Base-by-base conservation (phyloP, 352 stramenopile species). In the Phytophthora pini region DNA sequence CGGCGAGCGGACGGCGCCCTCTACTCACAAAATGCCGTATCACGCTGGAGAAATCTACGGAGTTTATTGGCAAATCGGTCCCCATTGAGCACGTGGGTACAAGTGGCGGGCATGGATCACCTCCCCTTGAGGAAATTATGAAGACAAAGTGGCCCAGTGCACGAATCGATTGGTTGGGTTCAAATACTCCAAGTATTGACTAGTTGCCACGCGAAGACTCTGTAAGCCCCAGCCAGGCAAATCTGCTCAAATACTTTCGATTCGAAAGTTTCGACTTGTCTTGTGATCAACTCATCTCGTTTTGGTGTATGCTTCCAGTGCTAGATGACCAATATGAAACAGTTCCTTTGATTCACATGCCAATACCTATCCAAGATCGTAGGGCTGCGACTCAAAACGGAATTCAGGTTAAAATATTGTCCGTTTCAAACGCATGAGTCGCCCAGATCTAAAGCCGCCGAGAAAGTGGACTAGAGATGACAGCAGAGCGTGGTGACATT, bases 111-210 rank as follows among this genome's bases (percentile, higher is more conserved):
- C 73, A 90, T 55, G 74, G 65, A 1, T 82, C 72, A 5, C 64
- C 72, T 47, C 73, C 84, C 1, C 59, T 95, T 4, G 87, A 95
- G 67, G 85, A 93, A 62, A 86, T 93, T 45, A 63, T 95, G 45
- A 84, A 83, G 50, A 95, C 87, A 32, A 91, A 90, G 56, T 95
- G 87, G 87, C 67, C 62, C 0, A 67, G 51, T 15, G 82, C 82
- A 26, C 54, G 43, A 26, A 75, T 92, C n/a, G 47, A 82, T 22
- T 93, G 85, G 85, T 27, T 72, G 5, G 73, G 71, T 13, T 56
- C 71, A 39, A 29, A 56, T 12, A 63, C 78, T 12, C 84, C 84
- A 6, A 82, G 58, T 38, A 71, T 90, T 26, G 78, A 90, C 58
- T 92, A 79, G 31, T 4, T 13, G 1, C 8, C 12, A 9, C 31